Conservation (phyloP, 1,284 basidiomycete species). For the Leccinum solheimii region DNA sequence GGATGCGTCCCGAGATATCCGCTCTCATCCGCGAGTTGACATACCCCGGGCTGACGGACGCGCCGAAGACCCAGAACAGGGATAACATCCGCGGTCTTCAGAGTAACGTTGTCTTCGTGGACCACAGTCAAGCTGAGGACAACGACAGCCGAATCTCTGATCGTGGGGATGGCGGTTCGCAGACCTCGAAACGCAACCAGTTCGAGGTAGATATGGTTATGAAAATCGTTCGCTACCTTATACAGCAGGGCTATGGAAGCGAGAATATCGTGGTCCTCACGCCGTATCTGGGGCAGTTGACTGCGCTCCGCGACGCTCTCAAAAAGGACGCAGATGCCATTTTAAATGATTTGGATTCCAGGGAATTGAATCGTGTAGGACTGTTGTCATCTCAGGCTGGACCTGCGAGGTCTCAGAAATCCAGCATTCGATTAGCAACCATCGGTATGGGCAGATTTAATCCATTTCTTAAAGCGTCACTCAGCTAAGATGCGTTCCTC, state of each 20-base stretch:
- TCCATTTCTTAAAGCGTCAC: neutral
- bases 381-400: constrained; percentile 36
- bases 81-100: constrained; percentile 52
- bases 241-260: constrained; percentile 64
- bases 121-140: constrained; percentile 56
- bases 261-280: constrained; percentile 63
- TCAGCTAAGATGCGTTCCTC: neutral
- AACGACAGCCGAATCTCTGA: constrained; percentile 43
- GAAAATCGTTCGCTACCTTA: constrained; percentile 63
- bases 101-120: constrained; percentile 60
- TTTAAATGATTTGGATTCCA: constrained; percentile 59
- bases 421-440: constrained; percentile 52
- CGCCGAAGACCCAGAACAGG: constrained; percentile 47
- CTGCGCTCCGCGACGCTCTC: constrained; percentile 46
- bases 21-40: constrained; percentile 57
- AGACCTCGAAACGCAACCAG: constrained; percentile 59
- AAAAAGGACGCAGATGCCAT: constrained; percentile 54
- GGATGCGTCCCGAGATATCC: constrained; percentile 74
- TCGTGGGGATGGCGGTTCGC: constrained; percentile 43
- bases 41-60: constrained; percentile 63
- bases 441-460: constrained; percentile 44
- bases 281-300: constrained; percentile 65
- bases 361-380: constrained; percentile 18
- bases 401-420: constrained; percentile 36
- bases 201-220: constrained; percentile 61